phyloP scores from a whole-genome alignment of 495 filamentous ascomycete species.

The Tuber umbilicatum region DNA sequence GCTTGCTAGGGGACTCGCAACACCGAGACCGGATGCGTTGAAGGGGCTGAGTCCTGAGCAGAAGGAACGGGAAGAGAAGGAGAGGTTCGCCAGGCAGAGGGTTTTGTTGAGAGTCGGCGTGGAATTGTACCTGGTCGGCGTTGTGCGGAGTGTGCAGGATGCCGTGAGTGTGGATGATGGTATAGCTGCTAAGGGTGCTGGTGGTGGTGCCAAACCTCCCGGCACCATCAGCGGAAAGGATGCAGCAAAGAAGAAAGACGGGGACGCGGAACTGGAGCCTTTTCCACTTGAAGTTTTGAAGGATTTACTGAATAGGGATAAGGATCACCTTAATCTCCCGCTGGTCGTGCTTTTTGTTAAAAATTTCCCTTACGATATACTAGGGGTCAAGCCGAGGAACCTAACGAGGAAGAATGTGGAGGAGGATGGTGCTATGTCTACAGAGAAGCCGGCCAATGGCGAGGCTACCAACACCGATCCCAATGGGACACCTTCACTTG shows the following conservation, averaged over 20 bases:
- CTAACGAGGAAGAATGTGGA: conserved; percentile 72
- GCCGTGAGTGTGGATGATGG: conserved; percentile 75
- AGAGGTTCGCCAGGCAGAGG: conserved; percentile 77
- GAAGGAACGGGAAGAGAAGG: conserved; percentile 92
- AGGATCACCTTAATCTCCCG: conserved; percentile 84
- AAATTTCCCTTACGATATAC: conserved; percentile 88
- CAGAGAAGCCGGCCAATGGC: conserved; percentile 48
- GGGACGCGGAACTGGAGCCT: conserved; percentile 54
- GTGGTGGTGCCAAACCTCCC: conserved; percentile 48
- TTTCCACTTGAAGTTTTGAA: conserved; percentile 96
- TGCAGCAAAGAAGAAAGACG: conserved; percentile 45
- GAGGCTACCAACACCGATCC: conserved; percentile 46
- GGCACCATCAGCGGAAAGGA: conserved; percentile 44
- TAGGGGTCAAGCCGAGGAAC: conserved; percentile 61
- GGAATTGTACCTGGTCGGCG: conserved; percentile 91
- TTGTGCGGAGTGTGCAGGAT: conserved; percentile 82
- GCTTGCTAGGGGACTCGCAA: conserved; percentile 82
- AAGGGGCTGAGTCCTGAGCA: conserved; percentile 73
- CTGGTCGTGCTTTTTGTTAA: conserved; percentile 92
- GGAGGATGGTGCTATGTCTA: conserved; percentile 67
- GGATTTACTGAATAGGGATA: conserved; percentile 86
- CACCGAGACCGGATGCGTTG: conserved; percentile 78
- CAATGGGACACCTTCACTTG: conserved; percentile 36
- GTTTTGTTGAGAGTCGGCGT: conserved; percentile 82
- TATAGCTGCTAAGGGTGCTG: conserved; percentile 54